phyloP scores from a whole-genome alignment of 495 filamentous ascomycete species.

The Aspergillus steynii region DNA sequence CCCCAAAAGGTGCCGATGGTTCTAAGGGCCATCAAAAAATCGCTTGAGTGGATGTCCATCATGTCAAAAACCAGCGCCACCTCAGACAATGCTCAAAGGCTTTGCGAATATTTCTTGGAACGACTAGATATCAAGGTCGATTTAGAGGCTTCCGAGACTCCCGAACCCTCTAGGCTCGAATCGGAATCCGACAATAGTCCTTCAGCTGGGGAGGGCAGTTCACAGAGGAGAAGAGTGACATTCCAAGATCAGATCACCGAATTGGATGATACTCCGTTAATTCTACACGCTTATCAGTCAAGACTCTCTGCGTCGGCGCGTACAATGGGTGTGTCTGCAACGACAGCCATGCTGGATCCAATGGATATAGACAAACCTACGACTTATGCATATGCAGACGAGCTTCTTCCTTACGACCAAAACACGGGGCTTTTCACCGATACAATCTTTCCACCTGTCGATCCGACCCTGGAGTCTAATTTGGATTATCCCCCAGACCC shows the following conservation, averaged over 20 bases:
- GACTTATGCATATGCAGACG: background rate
- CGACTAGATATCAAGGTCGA: slow-evolving; percentile 27
- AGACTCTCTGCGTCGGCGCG: background rate
- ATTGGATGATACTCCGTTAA: background rate
- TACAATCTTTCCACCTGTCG: background rate
- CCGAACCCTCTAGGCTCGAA: slow-evolving; percentile 11
- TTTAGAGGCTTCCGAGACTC: background rate
- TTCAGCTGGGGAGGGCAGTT: background rate
- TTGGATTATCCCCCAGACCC: background rate
- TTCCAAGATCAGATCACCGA: background rate
- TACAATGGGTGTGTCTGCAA: background rate
- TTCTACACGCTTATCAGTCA: background rate
- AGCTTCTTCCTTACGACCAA: background rate
- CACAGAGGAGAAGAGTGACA: background rate
- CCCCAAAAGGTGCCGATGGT: slow-evolving; percentile 52
- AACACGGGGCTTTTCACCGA: background rate
- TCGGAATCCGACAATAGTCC: background rate
- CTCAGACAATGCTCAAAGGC: slow-evolving; percentile 52
- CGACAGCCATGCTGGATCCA: background rate
- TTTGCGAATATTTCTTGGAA: slow-evolving; percentile 49
- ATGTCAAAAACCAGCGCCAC: slow-evolving; percentile 47
- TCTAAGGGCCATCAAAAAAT: slow-evolving; percentile 54
- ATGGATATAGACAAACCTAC: background rate
- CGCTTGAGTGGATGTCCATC: slow-evolving; percentile 52
- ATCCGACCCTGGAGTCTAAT: background rate